Conservation (phyloP, 176 grass and related monocot species). For the sorghum (Sorghum bicolor) region Sorghum_bicolor_NCBIv3 NC_012871.2:67583501-67584000, state of each 20-base stretch:
- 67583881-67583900: neutral
- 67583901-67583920: neutral
- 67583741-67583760: constrained; percentile 8
- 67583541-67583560: neutral
- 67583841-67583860: neutral
- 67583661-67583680: constrained; percentile 1
- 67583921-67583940: neutral
- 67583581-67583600: neutral
- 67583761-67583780: neutral
- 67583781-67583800: neutral
- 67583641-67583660: constrained; percentile 14
- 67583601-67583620: neutral
- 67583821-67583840: neutral
- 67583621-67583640: neutral
- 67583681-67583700: neutral
- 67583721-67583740: neutral
- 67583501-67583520: constrained; percentile 6
- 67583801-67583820: neutral
- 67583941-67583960: neutral
- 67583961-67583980: neutral
- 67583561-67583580: constrained; percentile 17
- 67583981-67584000: constrained; percentile 13
- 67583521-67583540: constrained; percentile 6
- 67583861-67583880: neutral
- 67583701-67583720: constrained; percentile 27